phyloP scores from a whole-genome alignment of 768 basidiomycete genomes.

The Lenzites betulinus region DNA sequence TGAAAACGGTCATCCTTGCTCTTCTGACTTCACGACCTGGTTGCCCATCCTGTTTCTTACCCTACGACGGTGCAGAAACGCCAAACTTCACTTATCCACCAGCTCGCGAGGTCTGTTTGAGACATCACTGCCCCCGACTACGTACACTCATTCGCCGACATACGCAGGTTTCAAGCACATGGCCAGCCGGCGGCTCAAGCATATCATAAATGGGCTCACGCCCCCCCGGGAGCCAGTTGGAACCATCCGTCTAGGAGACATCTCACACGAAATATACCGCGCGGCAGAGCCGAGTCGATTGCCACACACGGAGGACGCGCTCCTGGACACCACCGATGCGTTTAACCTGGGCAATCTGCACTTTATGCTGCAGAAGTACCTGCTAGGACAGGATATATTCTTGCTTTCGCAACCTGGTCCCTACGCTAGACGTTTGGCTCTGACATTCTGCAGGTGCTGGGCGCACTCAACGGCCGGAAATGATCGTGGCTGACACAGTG shows the following conservation, averaged over 20 bases:
- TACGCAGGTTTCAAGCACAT: constrained; percentile 9
- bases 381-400: constrained; percentile 69
- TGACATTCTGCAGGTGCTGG: constrained; percentile 61
- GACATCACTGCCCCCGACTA: background rate
- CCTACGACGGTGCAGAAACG: background rate
- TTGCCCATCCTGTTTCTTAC: background rate
- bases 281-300: constrained; percentile 52
- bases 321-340: constrained; percentile 54
- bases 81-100: background rate
- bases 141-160: background rate
- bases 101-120: background rate
- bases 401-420: constrained; percentile 68
- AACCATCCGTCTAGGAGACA: constrained; percentile 56
- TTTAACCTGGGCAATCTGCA: constrained; percentile 60
- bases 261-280: constrained; percentile 55
- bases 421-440: constrained; percentile 59
- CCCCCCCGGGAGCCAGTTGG: constrained; percentile 47
- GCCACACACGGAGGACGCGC: constrained; percentile 41
- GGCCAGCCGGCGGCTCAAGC: constrained; percentile 45
- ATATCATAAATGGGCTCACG: constrained; percentile 47
- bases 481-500: background rate
- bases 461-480: background rate
- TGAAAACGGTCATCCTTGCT: background rate
- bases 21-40: background rate
- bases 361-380: constrained; percentile 68